Percentiles rank a stretch among this genome's conserved stretches.
These are phyloP conservation scores for Extremus antarcticus DNA, from an alignment of 495 filamentous ascomycete species.

Conservation along the genomic window DNA sequence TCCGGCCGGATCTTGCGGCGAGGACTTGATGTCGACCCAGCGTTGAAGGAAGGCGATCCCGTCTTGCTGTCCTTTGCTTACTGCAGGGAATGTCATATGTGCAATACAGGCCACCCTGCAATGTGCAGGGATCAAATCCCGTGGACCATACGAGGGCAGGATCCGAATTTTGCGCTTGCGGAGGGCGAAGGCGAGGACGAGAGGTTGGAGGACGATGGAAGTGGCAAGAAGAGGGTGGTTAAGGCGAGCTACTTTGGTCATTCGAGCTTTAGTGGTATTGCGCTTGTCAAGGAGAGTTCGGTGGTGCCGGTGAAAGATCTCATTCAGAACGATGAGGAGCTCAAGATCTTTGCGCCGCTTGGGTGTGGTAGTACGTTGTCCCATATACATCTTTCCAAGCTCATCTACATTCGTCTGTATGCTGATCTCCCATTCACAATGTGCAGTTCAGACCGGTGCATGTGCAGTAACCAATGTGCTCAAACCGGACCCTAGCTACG, in stretches of 20 bases:
- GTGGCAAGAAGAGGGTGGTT: conserved; percentile 1
- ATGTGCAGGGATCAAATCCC: not conserved
- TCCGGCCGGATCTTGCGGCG: not conserved
- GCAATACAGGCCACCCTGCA: conserved; percentile 8
- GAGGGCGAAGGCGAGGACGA: not conserved
- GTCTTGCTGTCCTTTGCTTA: conserved; percentile 26
- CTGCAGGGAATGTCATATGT: conserved; percentile 27
- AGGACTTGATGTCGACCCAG: not conserved
- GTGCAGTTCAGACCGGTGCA: conserved; percentile 31
- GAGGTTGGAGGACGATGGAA: not conserved
- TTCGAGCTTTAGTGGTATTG: conserved; percentile 17
- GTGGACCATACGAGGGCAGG: not conserved
- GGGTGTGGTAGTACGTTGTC: conserved; percentile 26
- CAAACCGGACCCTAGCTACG: conserved; percentile 1
- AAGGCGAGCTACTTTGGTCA: conserved; percentile 22
- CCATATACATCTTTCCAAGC: not conserved
- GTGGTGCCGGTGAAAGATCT: conserved; percentile 22
- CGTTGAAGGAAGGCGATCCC: conserved; percentile 10
- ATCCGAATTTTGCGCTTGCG: not conserved
- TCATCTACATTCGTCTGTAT: not conserved
- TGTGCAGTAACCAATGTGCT: conserved; percentile 19
- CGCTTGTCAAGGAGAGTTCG: conserved; percentile 22
- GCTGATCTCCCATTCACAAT: not conserved
- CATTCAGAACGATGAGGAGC: conserved; percentile 14
- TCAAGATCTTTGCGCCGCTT: conserved; percentile 30